Base-by-base conservation (phyloP, 1,284 basidiomycete genomes). In the Xerocomus minutiporus region DNA sequence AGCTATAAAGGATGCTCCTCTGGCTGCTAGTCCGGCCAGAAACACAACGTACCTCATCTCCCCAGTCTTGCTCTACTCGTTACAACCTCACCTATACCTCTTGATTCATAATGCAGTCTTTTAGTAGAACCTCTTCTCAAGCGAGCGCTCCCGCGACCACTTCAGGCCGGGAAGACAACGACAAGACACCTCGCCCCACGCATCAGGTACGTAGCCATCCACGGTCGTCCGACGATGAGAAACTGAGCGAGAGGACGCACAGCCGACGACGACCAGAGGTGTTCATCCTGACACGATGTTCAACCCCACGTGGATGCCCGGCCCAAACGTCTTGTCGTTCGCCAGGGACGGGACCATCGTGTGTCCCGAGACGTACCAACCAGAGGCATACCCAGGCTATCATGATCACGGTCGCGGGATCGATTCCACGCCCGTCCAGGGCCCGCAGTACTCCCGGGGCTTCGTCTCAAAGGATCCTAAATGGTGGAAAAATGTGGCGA, bases 401-500 rank as follows among this genome's bases (percentile, higher is more conserved):
- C 11, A 48, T 20, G 20, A 20, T 20, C 20, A 20, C 20, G 20
- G 20, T 20, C 20, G 20, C 20, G 20, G 20, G 20, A 20, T 20
- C 20, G 20, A 20, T 20, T 20, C 20, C 20, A 20, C 20, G 20
- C 20, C 20, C 20, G 20, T 20, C 20, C 20, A 20, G 20, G 20
- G 20, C 20, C 20, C 20, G 20, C 20, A 20, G 20, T 20, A 20
- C 20, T 20, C 20, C 20, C 48, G 43, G 1, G 36, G 44, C 2
- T 23, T 40, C 8, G 2, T 4, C 3, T 15, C 7, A 2, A 1
- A 2, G 1, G 49, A 44, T 4, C 5, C 39, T 5, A 58, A 66
- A n/a, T 48, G 45, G 5, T 56, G 60, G 65, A 59, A 63, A 34
- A 59, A 54, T 23, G 20, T 40, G 20, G 20, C 20, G 17, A 40